Evolutionary conservation across 176 grass and related monocot genomes (phyloP), one percentile per base, ranked within the genome.

Genomic region (Paspalum vaginatum): DNA sequence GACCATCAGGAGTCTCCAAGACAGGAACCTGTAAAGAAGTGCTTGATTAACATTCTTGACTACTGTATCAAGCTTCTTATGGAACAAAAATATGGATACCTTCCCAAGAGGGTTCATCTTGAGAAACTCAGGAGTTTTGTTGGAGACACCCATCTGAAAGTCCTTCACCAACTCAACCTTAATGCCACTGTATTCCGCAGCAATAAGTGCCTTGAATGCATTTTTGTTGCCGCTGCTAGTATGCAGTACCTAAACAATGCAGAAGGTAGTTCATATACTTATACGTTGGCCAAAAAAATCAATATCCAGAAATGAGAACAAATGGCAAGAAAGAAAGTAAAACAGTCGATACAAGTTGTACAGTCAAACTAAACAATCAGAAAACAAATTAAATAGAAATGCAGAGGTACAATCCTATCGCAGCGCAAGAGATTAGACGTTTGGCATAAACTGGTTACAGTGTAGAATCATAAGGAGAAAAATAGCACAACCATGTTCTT

Each of bases 91-190:
- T 54, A 5, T 10, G 1, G 42, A 22, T 86, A 94, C 94, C 91
- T 97, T 97, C 20, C 91, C 91, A 8, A 97, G 20, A 8, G 89
- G 94, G 76, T 97, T 97, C 87, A 94, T 94, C 75, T 92, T 92
- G 41, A 97, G 75, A 86, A 85, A 97, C 49, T 92, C 82, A 4
- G 87, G 87, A 66, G 89, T 90, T 61, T 90, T 91, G 81, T 97
- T 94, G 66, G 91, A 84, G 5, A 97, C 89, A 60, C 91, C 91
- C 91, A 97, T 97, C 78, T 91, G 70, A 81, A 97, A 97, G 42
- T 90, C 59, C 64, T 97, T 92, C 4, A 16, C 89, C 20, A 94
- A 79, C n/a, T 90, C 89, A 64, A 97, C 51, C 73, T 90, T 79
- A 11, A 97, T 37, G 0, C 91, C 85, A 37, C 74, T 79, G 82